Percentiles rank a stretch among this genome's conserved stretches.
Conservation (phyloP, 306 rosid species). For the Acacia acuminata region DNA sequence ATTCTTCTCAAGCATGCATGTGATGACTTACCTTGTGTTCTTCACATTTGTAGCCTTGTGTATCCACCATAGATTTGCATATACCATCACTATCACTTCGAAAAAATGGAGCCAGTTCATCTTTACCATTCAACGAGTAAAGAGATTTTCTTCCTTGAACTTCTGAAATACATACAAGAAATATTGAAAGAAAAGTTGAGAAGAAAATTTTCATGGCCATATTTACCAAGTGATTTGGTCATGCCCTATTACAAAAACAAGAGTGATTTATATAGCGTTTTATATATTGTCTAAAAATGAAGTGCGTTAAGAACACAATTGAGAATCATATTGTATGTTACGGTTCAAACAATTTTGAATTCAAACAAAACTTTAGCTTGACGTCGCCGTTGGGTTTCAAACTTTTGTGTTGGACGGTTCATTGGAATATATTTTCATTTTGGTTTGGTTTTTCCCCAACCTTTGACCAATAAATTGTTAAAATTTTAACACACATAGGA, state of each 20-base stretch:
- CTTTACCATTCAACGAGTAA: background rate
- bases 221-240: background rate
- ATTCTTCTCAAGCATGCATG: background rate
- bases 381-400: slow-evolving; percentile 10
- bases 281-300: slow-evolving; percentile 10
- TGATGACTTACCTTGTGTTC: slow-evolving; percentile 50
- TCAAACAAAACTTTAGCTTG: background rate
- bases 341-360: background rate
- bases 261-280: background rate
- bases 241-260: background rate
- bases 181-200: slow-evolving; percentile 13
- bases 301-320: background rate
- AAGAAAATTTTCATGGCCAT: slow-evolving; percentile 14
- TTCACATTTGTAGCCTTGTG: slow-evolving; percentile 66
- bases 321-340: background rate
- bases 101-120: slow-evolving; percentile 22
- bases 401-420: background rate
- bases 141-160: slow-evolving; percentile 35
- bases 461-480: background rate
- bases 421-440: background rate
- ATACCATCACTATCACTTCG: slow-evolving; percentile 44
- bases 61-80: slow-evolving; percentile 57
- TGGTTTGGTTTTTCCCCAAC: background rate
- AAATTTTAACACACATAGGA: background rate
- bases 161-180: slow-evolving; percentile 22